Base-by-base conservation (phyloP, 2,329 filamentous ascomycete species). In the Thielaviopsis euricoi region DNA sequence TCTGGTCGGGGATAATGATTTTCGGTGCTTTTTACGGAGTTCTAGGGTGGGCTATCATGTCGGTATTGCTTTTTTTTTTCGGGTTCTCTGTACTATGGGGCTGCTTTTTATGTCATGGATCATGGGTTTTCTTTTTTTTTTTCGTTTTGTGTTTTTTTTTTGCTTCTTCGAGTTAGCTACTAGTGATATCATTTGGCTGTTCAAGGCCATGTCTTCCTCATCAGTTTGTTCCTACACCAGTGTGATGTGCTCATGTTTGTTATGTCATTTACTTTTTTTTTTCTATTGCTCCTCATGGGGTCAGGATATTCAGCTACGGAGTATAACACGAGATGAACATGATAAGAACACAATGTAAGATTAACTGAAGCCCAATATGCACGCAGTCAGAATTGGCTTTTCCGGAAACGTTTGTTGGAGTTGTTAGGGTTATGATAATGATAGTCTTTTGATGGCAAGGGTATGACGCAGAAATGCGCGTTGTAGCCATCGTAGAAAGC, bases 1-100 rank as follows among this genome's bases (percentile, higher is more conserved):
- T 60, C 58, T 60, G 58, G 55, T 40, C 21, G 19, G 48, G 50
- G 50, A 50, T 53, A 59, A 59, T 54, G 29, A 50, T 2, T n/a
- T 48, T 48, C 21, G 21, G 10, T 48, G 43, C 17, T 21, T 48
- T 17, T 43, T n/a, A 21, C 17, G 43, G 43, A 17, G 43, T 48
- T 48, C 43, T n/a, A 19, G 21, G 43, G 43, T 9, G n/a, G 43
- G n/a, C 7, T 48, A 19, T n/a, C n/a, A n/a, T 48, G 43, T 48
- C 43, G 43, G n/a, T 21, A 21, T 48, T 48, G 17, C 56, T 56
- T 59, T 6, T 53, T 58, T 59, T 50, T 25, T 55, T 58, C 26
- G 19, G 40, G 25, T 53, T 21, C n/a, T 29, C 6, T 43, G 33
- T 52, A 49, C 53, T 56, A n/a, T 50, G 21, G 53, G n/a, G 37